Evolutionary conservation across 129 eudicot species (phyloP), one percentile per base, ranked within the genome.

Genomic region (Sambucus nigra): DNA sequence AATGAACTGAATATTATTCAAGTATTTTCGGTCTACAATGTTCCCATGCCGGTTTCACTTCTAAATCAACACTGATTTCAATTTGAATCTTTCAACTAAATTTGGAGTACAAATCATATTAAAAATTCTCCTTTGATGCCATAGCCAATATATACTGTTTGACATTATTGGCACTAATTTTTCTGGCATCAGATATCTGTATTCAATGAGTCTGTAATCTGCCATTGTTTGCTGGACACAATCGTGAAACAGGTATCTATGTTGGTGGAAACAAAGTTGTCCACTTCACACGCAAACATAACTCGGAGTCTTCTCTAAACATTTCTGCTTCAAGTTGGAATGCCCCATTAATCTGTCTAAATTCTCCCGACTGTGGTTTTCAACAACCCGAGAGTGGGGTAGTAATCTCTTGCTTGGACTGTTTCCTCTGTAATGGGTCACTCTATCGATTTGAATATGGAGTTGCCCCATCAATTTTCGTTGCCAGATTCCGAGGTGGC

Each of bases 251-350:
- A 80, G 82, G 87, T 48, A 80, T 80, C 64, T 71, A 54, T 52
- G 73, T 80, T 40, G 87, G 82, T 18, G 76, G 70, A 22, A 61
- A 66, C 82, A 75, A 68, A 61, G 82, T 80, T 46, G 79, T 80
- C 48, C 87, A 75, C 55, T 80, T 80, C 51, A 80, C 73, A 13
- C 68, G 55, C 5, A 57, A 60, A 20, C 51, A 18, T 11, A 62
- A 16, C 26, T 53, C 68, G 5, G 41, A 6, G 2, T 21, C 26
- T 53, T 4, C 38, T 6, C 22, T 28, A 23, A 22, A 18, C 31
- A 29, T 50, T 17, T 21, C 54, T 8, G 3, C 52, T 61, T 55
- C 64, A 55, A 22, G 58, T 31, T 41, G 55, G 29, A 40, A 57
- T 5, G 10, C 24, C 55, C 16, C 60, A 31, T 29, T 61, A 59